Evolutionary conservation across 1,284 basidiomycete species (phyloP), one percentile per base, ranked within the genome.

Genomic region (Puccinia polysora): DNA sequence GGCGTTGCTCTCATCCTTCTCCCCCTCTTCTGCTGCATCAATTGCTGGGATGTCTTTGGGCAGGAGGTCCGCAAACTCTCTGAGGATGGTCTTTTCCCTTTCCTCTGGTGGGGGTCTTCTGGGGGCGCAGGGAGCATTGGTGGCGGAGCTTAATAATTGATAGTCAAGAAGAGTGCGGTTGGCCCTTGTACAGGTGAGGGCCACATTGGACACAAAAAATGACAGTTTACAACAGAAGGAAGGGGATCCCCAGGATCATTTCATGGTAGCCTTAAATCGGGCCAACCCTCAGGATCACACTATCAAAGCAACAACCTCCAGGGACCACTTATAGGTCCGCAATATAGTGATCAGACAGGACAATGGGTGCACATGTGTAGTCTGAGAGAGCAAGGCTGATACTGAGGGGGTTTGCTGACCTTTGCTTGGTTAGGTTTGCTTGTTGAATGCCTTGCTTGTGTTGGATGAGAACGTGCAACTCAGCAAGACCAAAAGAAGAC

Each of bases 231-330:
- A 63, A 10, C 23, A 36, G 7, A 20, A 63, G 60, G 25, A 63
- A 63, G 7, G 60, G 60, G 2, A 32, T 28, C 25, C 60, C 60
- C 1, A 63, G 25, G 10, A 63, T 63, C 40, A 63, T 63, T 23
- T 63, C 25, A 18, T 47, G 40, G 2, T 45, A 3, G 15, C 60
- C 60, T 5, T 36, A 3, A 14, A 63, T 47, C 4, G 60, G 60
- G 8, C 60, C 60, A 20, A 63, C 12, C 15, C 34, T 45, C 14
- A 63, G 40, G 4, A 36, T 14, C 2, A 58, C 34, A 4, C 25
- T 34, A 4, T 6, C 20, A 34, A 58, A 58, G 4, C 15, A 2
- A 6, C 36, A 34, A 23, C 36, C 36, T 2, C 32, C 36, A 3
- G 15, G 2, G 2, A 34, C 32, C 6, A 38, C 32, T 3, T 34